A percentile compares a stretch with the other conserved stretches of the same genome.
Conservation (phyloP, 2,329 filamentous ascomycete species). For the Hansfordia pulvinata region DNA sequence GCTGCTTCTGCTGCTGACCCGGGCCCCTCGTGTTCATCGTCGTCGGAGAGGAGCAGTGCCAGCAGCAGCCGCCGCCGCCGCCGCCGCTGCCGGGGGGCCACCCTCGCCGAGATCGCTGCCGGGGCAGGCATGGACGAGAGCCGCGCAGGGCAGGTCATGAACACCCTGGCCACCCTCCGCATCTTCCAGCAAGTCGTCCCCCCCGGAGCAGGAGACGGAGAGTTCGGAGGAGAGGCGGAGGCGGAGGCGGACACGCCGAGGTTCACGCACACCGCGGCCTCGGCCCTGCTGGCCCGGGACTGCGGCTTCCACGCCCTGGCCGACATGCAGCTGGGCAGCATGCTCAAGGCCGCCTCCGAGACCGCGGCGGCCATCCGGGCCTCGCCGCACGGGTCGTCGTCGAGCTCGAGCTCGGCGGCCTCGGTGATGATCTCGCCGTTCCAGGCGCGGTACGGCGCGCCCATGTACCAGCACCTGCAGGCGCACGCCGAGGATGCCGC, state of each 20-base stretch:
- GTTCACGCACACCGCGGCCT: slow-evolving; percentile 11
- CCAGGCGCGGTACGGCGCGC: slow-evolving; percentile 7
- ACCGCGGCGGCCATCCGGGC: slow-evolving; percentile 5
- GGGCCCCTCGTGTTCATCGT: too few species aligned
- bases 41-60: too few species aligned
- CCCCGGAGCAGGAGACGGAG: too few species aligned
- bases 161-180: slow-evolving; percentile 10
- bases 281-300: slow-evolving; percentile 6
- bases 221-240: too few species aligned
- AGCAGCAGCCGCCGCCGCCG: too few species aligned
- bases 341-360: slow-evolving; percentile 13
- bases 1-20: too few species aligned
- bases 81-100: slow-evolving; percentile 1
- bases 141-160: slow-evolving; percentile 8
- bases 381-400: too few species aligned
- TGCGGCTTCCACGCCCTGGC: slow-evolving; percentile 5
- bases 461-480: slow-evolving; percentile 14
- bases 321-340: slow-evolving; percentile 13
- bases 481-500: slow-evolving; percentile 10
- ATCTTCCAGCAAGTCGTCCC: slow-evolving; percentile 11
- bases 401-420: slow-evolving; percentile 2
- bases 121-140: slow-evolving; percentile 11
- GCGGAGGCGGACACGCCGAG: too few species aligned
- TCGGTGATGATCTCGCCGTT: slow-evolving; percentile 8
- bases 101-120: slow-evolving; percentile 6